Percentiles rank a stretch among this genome's conserved stretches.
phyloP scores from a whole-genome alignment of 2,329 filamentous ascomycete species.

The Stylonectria norvegica region DNA sequence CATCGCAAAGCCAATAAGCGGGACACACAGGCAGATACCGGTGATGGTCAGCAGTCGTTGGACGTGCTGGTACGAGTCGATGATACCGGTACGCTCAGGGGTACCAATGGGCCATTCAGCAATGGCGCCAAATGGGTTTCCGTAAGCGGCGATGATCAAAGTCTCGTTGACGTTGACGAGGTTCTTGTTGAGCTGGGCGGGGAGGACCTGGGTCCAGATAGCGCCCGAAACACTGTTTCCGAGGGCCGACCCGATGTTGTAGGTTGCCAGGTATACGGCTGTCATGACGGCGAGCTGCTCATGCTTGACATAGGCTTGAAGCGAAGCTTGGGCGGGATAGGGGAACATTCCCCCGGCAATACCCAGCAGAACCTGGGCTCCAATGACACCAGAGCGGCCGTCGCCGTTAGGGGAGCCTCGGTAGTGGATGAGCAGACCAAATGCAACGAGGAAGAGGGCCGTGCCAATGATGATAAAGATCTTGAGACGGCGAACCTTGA shows the following conservation, averaged over 20 bases:
- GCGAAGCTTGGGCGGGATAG: slow-evolving; percentile 45
- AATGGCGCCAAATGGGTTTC: slow-evolving; percentile 35
- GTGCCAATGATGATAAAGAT: slow-evolving; percentile 61
- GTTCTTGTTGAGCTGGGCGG: slow-evolving; percentile 40
- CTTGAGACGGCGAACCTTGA: slow-evolving; percentile 57
- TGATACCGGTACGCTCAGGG: slow-evolving; percentile 40
- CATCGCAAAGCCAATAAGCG: slow-evolving; percentile 44
- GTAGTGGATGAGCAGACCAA: slow-evolving; percentile 61
- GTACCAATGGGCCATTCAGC: slow-evolving; percentile 40
- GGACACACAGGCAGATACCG: slow-evolving; percentile 47
- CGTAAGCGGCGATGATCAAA: slow-evolving; percentile 35
- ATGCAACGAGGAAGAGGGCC: slow-evolving; percentile 60
- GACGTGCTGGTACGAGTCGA: slow-evolving; percentile 44
- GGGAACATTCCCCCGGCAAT: slow-evolving; percentile 62
- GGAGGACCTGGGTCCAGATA: slow-evolving; percentile 59
- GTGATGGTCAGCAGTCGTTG: slow-evolving; percentile 47
- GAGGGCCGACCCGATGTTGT: slow-evolving; percentile 59
- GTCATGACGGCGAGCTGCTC: slow-evolving; percentile 62
- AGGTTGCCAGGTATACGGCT: slow-evolving; percentile 59
- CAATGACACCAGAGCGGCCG: slow-evolving; percentile 56
- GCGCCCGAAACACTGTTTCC: slow-evolving; percentile 59
- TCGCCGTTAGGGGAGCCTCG: slow-evolving; percentile 47
- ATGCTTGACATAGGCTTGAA: slow-evolving; percentile 42
- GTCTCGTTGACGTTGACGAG: slow-evolving; percentile 35
- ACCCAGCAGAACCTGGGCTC: slow-evolving; percentile 59